phyloP scores from a whole-genome alignment of 1,139 yeast species.

The Debaryomyces coudertii region DNA sequence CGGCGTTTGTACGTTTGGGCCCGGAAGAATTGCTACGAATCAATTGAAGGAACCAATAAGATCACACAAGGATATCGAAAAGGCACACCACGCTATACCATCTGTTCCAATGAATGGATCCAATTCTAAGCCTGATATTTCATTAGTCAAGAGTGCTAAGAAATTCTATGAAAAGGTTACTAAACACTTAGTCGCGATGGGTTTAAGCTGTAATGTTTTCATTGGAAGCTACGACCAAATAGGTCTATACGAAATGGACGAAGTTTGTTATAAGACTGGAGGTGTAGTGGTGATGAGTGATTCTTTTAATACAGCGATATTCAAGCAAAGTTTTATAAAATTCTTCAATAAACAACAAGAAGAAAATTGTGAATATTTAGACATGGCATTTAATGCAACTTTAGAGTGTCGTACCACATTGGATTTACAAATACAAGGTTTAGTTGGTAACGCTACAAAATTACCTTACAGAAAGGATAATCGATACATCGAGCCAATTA shows the following conservation, averaged over 20 bases:
- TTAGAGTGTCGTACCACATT: conserved; percentile 54
- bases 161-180: conserved; percentile 51
- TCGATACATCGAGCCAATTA: conserved; percentile 25
- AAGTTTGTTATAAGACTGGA: conserved; percentile 59
- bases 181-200: conserved; percentile 39
- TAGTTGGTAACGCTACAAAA: conserved; percentile 60
- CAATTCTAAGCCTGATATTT: conserved; percentile 32
- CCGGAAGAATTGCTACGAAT: conserved; percentile 54
- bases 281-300: conserved; percentile 66
- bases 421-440: conserved; percentile 57
- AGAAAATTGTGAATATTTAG: conserved; percentile 36
- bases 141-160: conserved; percentile 38
- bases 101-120: conserved; percentile 27
- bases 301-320: conserved; percentile 65
- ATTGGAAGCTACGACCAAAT: conserved; percentile 71
- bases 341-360: conserved; percentile 43
- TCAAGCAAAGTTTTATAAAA: conserved; percentile 62
- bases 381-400: conserved; percentile 60
- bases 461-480: conserved; percentile 37
- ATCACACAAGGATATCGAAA: conserved; percentile 60
- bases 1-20: conserved; percentile 62
- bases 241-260: conserved; percentile 68
- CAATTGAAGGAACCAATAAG: conserved; percentile 56
- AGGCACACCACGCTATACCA: conserved; percentile 41
- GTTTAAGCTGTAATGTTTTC: conserved; percentile 59